These are phyloP conservation scores for Penicillium angulare DNA, from an alignment of 495 filamentous ascomycete genomes.

Conservation along the genomic window DNA sequence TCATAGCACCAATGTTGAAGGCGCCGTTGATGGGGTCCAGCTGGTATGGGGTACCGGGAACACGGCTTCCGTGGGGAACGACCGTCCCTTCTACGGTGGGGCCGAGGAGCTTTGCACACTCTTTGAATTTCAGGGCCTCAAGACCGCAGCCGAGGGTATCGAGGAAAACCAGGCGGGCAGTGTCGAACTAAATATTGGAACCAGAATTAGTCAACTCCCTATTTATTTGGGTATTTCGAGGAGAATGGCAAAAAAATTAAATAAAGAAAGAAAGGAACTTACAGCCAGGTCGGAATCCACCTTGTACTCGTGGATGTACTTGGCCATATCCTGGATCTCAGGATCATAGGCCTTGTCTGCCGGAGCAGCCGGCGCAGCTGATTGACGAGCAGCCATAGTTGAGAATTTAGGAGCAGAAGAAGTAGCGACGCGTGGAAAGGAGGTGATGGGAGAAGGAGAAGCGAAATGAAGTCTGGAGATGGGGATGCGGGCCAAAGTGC, in stretches of 20 bases:
- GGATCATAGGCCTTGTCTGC: slow-evolving; percentile 68
- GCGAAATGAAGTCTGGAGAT: slow-evolving; percentile 33
- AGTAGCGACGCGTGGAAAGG: slow-evolving; percentile 14
- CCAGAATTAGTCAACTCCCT: no score
- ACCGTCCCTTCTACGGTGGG: slow-evolving; percentile 87
- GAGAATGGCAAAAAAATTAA: no score
- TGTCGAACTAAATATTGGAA: slow-evolving; percentile 87
- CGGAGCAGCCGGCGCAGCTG: slow-evolving; percentile 34
- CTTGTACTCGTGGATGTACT: slow-evolving; percentile 88
- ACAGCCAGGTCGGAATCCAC: slow-evolving; percentile 92
- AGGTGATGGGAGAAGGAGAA: slow-evolving; percentile 21
- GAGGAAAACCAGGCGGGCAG: slow-evolving; percentile 82
- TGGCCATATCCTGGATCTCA: slow-evolving; percentile 91
- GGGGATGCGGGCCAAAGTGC: slow-evolving; percentile 48
- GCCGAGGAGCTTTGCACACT: slow-evolving; percentile 93
- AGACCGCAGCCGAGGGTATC: slow-evolving; percentile 97
- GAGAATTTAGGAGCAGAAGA: slow-evolving; percentile 36
- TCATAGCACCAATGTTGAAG: slow-evolving; percentile 98
- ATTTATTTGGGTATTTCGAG: no score
- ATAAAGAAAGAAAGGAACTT: slow-evolving; percentile 36
- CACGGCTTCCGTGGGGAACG: slow-evolving; percentile 89
- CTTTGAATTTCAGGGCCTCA: slow-evolving; percentile 91
- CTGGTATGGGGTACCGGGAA: slow-evolving; percentile 89
- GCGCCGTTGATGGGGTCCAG: slow-evolving; percentile 93
- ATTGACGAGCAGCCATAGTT: slow-evolving; percentile 48